Conservation (phyloP, 768 basidiomycete species). For the Boletus rubroflammeus region DNA sequence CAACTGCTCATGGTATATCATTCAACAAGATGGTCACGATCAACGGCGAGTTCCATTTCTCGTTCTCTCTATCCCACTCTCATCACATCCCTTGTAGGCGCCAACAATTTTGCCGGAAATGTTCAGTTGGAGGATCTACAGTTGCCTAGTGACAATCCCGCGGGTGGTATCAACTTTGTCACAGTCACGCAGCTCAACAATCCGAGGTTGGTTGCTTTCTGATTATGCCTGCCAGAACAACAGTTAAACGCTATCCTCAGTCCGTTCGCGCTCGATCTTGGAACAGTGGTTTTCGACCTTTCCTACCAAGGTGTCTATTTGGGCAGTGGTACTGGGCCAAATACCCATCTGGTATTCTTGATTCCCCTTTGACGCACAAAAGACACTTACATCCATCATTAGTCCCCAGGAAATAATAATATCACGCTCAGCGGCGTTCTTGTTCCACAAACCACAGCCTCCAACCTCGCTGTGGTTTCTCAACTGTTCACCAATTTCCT, state of each 20-base stretch:
- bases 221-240: background rate
- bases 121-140: slow-evolving; percentile 55
- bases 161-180: slow-evolving; percentile 64
- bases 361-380: background rate
- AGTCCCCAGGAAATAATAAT: slow-evolving; percentile 54
- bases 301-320: slow-evolving; percentile 54
- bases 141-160: slow-evolving; percentile 63
- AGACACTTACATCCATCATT: background rate
- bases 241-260: slow-evolving; percentile 29
- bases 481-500: slow-evolving; percentile 69
- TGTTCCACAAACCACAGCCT: slow-evolving; percentile 45
- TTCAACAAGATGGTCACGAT: slow-evolving; percentile 61
- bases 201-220: slow-evolving; percentile 41
- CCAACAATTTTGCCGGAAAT: slow-evolving; percentile 57
- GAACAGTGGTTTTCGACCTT: slow-evolving; percentile 61
- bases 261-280: slow-evolving; percentile 67
- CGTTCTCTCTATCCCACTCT: background rate
- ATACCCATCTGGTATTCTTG: slow-evolving; percentile 46
- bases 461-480: slow-evolving; percentile 49
- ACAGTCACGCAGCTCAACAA: slow-evolving; percentile 56
- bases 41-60: slow-evolving; percentile 39
- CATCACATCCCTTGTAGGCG: slow-evolving; percentile 36
- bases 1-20: slow-evolving; percentile 58
- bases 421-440: slow-evolving; percentile 59
- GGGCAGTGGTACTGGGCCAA: slow-evolving; percentile 50